Conservation (phyloP, 2,329 filamentous ascomycete genomes). For the Diaporthe ilicicola region DNA sequence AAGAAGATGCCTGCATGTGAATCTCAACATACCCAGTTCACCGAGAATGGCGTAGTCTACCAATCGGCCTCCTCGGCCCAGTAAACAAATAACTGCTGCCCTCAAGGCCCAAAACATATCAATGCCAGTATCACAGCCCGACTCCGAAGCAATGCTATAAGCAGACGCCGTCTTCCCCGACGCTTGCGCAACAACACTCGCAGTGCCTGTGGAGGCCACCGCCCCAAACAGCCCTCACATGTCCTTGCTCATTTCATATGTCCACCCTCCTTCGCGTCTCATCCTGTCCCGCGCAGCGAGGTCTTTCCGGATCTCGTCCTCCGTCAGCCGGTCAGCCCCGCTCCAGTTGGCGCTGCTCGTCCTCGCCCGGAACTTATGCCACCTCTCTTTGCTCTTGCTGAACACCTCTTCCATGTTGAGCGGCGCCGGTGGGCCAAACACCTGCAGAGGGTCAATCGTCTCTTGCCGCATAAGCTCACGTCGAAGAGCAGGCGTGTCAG, state of each 20-base stretch:
- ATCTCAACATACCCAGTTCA: constrained; percentile 9
- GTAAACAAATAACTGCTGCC: not conserved
- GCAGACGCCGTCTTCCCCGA: not conserved
- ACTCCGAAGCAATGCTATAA: constrained; percentile 26
- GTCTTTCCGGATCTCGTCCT: constrained; percentile 86
- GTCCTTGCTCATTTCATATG: constrained; percentile 67
- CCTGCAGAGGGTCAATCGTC: constrained; percentile 79
- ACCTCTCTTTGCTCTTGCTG: constrained; percentile 83
- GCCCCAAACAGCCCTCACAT: constrained; percentile 42
- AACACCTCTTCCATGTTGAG: constrained; percentile 98
- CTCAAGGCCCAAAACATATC: not conserved
- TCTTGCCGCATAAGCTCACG: constrained; percentile 83
- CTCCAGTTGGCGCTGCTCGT: constrained; percentile 97
- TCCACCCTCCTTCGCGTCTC: constrained; percentile 86
- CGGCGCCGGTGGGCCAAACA: constrained; percentile 89
- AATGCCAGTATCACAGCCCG: not conserved
- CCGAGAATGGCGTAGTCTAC: not conserved
- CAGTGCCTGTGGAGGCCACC: not conserved
- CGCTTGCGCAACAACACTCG: not conserved
- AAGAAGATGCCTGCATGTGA: not conserved
- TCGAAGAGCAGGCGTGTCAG: constrained; percentile 84
- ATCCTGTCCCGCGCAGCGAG: constrained; percentile 81
- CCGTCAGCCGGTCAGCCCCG: constrained; percentile 81
- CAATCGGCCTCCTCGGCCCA: not conserved
- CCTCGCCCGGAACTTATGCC: constrained; percentile 87